Evolutionary conservation across 1,284 basidiomycete species (phyloP), one percentile per base, ranked within the genome.

Genomic region (Moesziomyces sp.): DNA sequence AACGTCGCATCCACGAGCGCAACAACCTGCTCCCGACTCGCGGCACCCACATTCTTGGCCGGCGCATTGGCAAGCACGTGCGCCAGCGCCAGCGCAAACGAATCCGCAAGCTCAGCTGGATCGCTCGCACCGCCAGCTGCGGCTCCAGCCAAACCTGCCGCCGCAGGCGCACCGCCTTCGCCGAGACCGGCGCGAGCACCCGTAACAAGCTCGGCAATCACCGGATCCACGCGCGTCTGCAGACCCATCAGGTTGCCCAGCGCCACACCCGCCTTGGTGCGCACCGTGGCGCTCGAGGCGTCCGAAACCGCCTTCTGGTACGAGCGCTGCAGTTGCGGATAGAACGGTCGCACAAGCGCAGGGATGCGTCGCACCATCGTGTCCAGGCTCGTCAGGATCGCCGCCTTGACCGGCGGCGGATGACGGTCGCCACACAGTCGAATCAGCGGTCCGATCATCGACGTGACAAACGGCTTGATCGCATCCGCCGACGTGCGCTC

Each of bases 401-500:
- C 82, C 8, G 75, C 64, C 62, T 84, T 84, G 66, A 84, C 82
- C 4, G 78, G 74, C 5, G 82, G 77, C 21, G 77, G 69, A 45
- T 83, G 83, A 26, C 83, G 74, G 55, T 84, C 83, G 33, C 83
- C 83, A 38, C 83, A 84, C 23, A 83, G 63, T 38, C 83, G 79
- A 80, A 98, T 98, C 72, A 98, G 90, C 3, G 95, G 94, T 26
- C 96, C 95, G 23, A 96, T 97, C 84, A 98, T 94, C 35, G 93
- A 92, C 13, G 97, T 95, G 67, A 97, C 93, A 85, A 93, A 97
- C 0, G 94, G 93, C 85, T 97, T 97, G 89, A 99, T 92, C 1
- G 93, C 90, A 23, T 87, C 88, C 81, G 96, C 91, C 30, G 91
- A 89, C 0, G 94, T 97, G 28, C 94, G 89, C 84, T 95, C 92